Percentiles rank a stretch among this genome's conserved stretches.
Evolutionary conservation across 1,284 basidiomycete genomes (phyloP).

Genomic region (Albatrellus sp.): DNA sequence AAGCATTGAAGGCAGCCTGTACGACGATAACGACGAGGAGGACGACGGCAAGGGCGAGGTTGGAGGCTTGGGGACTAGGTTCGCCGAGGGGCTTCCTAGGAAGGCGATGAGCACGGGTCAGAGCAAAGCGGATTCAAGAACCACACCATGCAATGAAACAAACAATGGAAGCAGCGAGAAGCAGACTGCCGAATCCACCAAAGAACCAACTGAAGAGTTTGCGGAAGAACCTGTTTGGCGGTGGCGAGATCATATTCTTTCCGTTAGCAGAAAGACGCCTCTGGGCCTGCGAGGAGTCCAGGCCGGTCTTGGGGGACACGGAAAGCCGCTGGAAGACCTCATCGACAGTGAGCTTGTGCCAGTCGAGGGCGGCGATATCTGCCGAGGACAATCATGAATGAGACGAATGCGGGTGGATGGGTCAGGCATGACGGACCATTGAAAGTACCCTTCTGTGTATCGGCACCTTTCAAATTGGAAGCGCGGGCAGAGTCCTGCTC

Average conservation of each 20-base stretch:
- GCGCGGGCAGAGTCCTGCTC: conserved; percentile 1
- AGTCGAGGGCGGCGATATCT: conserved; percentile 35
- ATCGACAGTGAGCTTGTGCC: conserved; percentile 33
- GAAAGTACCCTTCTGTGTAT: conserved; percentile 8
- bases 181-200: conserved; percentile 42
- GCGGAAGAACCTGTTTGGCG: conserved; percentile 25
- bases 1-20: conserved; percentile 32
- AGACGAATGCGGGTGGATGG: not conserved
- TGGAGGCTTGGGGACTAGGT: conserved; percentile 29
- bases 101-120: conserved; percentile 1
- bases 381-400: not conserved
- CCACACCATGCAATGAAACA: conserved; percentile 33
- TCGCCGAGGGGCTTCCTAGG: conserved; percentile 38
- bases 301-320: conserved; percentile 31
- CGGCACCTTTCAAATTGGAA: not conserved
- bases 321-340: conserved; percentile 38
- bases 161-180: conserved; percentile 36
- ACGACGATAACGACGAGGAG: conserved; percentile 30
- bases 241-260: conserved; percentile 35
- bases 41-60: conserved; percentile 36
- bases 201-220: conserved; percentile 34
- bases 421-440: conserved; percentile 13
- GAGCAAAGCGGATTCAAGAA: conserved; percentile 7
- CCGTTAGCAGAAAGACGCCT: conserved; percentile 32
- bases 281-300: conserved; percentile 36